phyloP scores from a whole-genome alignment of 441 rosid species.

The Viola pubescens region DNA sequence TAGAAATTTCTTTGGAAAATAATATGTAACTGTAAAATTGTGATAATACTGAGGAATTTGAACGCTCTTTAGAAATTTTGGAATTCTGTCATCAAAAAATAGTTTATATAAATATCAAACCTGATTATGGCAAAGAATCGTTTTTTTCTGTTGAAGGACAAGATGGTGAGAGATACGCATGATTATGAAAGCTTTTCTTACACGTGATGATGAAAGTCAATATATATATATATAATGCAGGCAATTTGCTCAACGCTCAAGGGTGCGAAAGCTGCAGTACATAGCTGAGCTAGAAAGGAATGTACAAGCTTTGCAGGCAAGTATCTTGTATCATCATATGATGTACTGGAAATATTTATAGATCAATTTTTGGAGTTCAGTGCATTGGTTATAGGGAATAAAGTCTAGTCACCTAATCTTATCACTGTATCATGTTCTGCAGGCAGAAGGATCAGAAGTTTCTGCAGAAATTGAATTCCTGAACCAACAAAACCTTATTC shows the following conservation, averaged over 20 bases:
- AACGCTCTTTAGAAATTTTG: no score
- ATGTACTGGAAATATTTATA: not conserved
- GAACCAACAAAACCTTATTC: constrained; percentile 84
- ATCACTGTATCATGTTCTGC: constrained; percentile 7
- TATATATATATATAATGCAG: constrained; percentile 34
- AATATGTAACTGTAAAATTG: no score
- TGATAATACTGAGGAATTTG: no score
- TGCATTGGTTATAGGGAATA: constrained; percentile 5
- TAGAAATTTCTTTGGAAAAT: no score
- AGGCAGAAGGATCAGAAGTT: constrained; percentile 93
- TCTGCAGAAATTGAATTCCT: constrained; percentile 93
- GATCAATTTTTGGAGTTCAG: constrained; percentile 3
- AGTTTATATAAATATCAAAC: no score
- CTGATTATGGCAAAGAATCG: no score
- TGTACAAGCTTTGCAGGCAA: constrained; percentile 94
- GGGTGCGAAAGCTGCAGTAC: constrained; percentile 98
- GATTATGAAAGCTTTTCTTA: no score
- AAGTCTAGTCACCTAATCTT: not conserved
- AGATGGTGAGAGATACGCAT: no score
- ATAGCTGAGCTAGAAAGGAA: constrained; percentile 97
- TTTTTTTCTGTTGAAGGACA: no score
- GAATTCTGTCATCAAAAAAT: no score
- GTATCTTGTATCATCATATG: constrained; percentile 13
- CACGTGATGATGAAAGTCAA: not conserved
- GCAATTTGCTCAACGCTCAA: constrained; percentile 99